Percentiles rank a stretch among this genome's conserved stretches.
These are phyloP conservation scores for Komagataella mondaviorum DNA, from an alignment of 805 yeast genomes.

Conservation along the genomic window DNA sequence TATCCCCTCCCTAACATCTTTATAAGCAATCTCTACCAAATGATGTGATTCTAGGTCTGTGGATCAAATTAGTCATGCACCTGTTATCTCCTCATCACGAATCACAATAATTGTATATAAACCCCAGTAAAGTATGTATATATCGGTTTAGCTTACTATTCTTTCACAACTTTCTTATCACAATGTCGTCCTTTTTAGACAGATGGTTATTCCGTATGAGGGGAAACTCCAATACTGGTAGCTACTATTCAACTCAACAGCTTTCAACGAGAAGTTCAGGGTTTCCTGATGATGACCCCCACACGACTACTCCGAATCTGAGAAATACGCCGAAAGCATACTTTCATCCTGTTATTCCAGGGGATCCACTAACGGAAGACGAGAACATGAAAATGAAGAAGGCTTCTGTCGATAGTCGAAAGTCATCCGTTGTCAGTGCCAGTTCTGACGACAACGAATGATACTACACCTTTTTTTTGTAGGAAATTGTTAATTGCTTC, in stretches of 20 bases:
- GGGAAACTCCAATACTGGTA: constrained; percentile 14
- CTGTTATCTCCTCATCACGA: neutral
- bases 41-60: neutral
- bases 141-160: neutral
- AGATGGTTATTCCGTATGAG: constrained; percentile 18
- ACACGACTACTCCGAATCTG: constrained; percentile 14
- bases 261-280: constrained; percentile 1
- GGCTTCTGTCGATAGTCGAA: neutral
- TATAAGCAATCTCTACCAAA: neutral
- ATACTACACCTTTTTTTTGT: neutral
- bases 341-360: constrained; percentile 2
- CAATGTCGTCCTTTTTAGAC: constrained; percentile 18
- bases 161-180: neutral
- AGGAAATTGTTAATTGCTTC: neutral
- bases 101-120: neutral
- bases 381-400: neutral
- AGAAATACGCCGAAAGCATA: constrained; percentile 17
- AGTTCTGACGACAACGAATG: neutral
- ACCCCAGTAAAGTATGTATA: neutral
- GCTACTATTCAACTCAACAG: constrained; percentile 6
- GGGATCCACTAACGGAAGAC: neutral
- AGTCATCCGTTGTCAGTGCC: neutral
- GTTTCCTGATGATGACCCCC: constrained; percentile 4
- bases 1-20: neutral
- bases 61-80: neutral